phyloP scores from a whole-genome alignment of 192 early-diverging fungal species.

The Podochytrium sp. region DNA sequence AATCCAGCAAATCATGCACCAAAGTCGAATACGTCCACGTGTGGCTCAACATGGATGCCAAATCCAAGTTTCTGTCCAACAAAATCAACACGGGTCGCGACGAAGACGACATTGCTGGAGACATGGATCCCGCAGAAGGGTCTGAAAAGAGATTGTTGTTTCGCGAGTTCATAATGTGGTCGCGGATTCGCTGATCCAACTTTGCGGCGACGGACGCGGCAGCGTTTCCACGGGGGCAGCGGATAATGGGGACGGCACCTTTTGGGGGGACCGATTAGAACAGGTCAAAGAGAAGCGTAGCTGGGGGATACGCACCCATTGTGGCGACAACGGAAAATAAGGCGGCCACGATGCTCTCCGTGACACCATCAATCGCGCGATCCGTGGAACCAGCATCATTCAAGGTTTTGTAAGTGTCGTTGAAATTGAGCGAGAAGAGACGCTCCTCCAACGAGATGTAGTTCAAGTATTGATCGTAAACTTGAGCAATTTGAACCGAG shows the following conservation, averaged over 20 bases:
- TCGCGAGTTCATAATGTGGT: conserved; percentile 87
- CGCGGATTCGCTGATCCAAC: conserved; percentile 86
- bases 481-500: conserved; percentile 82
- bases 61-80: conserved; percentile 90
- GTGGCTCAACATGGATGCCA: conserved; percentile 89
- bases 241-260: conserved; percentile 88
- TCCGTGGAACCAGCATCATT: conserved; percentile 87
- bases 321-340: conserved; percentile 93
- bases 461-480: conserved; percentile 97
- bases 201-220: conserved; percentile 92
- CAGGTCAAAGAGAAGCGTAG: background rate
- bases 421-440: conserved; percentile 90
- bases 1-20: conserved; percentile 92
- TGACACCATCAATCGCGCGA: conserved; percentile 74
- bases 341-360: conserved; percentile 77
- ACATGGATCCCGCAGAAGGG: conserved; percentile 11
- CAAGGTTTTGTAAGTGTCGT: conserved; percentile 76
- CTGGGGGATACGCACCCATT: conserved; percentile 56
- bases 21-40: conserved; percentile 98
- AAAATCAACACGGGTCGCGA: conserved; percentile 73
- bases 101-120: background rate
- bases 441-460: conserved; percentile 89
- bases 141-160: conserved; percentile 79
- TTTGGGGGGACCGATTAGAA: background rate
- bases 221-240: conserved; percentile 87